Percentiles rank a stretch among this genome's conserved stretches.
phyloP scores from a whole-genome alignment of 306 rosid genomes.

The Carpinus fangiana region DNA sequence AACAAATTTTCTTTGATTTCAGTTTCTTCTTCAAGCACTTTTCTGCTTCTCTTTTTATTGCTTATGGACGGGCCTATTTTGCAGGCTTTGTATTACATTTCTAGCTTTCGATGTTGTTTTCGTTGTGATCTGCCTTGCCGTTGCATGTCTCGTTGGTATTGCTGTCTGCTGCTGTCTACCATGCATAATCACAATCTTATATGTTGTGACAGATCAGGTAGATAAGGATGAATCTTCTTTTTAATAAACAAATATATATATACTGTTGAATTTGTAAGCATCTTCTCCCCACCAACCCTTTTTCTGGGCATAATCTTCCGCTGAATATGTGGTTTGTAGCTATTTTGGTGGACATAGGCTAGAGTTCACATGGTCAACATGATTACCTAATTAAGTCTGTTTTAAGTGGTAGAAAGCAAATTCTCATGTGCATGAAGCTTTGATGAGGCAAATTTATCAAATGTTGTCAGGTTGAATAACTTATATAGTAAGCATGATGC shows the following conservation, averaged over 20 bases:
- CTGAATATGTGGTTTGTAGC: neutral
- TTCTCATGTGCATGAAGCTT: neutral
- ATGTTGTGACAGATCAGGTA: constrained; percentile 72
- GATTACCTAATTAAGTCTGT: neutral
- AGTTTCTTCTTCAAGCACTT: constrained; percentile 2
- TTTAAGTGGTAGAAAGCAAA: neutral
- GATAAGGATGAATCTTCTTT: constrained; percentile 1
- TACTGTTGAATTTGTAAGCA: too few species aligned
- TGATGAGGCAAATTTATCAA: neutral
- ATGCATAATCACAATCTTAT: constrained; percentile 78
- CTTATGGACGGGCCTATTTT: constrained; percentile 27
- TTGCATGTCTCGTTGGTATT: constrained; percentile 79
- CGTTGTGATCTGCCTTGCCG: constrained; percentile 65
- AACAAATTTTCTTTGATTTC: constrained; percentile 1
- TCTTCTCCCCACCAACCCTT: too few species aligned
- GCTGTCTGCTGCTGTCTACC: constrained; percentile 97
- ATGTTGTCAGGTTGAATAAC: neutral
- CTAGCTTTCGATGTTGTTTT: constrained; percentile 73
- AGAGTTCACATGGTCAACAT: neutral
- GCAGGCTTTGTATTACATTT: constrained; percentile 87
- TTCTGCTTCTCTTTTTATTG: constrained; percentile 14
- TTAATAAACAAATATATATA: neutral
- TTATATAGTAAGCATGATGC: neutral
- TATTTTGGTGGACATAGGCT: neutral
- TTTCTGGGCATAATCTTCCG: too few species aligned